Percentiles rank a stretch among this genome's conserved stretches.
Evolutionary conservation across 2,329 filamentous ascomycete species (phyloP).

Genomic region (Calonectria hongkongensis): DNA sequence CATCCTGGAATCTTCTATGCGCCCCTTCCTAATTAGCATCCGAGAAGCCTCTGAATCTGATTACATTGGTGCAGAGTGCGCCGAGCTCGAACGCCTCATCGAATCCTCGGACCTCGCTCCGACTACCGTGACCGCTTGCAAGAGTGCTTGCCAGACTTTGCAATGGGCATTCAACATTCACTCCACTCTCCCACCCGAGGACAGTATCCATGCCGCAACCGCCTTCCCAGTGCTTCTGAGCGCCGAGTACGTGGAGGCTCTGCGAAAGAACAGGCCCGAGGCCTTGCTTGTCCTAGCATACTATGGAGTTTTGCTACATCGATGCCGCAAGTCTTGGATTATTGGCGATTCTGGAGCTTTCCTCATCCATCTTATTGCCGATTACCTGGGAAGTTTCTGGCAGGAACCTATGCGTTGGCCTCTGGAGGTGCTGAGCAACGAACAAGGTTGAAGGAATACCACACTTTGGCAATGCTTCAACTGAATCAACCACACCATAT

Average conservation of each 20-base stretch:
- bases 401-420: conserved; percentile 59
- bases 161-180: conserved; percentile 61
- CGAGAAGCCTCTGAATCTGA: conserved; percentile 40
- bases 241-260: conserved; percentile 59
- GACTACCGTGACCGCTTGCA: conserved; percentile 55
- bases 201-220: conserved; percentile 57
- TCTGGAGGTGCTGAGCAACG: conserved; percentile 54
- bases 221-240: conserved; percentile 59
- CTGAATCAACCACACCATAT: background rate
- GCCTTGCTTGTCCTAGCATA: conserved; percentile 69
- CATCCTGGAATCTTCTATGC: conserved; percentile 60
- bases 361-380: conserved; percentile 57
- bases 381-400: conserved; percentile 59
- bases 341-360: conserved; percentile 59
- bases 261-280: conserved; percentile 61
- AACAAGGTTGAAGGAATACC: conserved; percentile 48
- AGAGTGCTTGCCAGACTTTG: conserved; percentile 54
- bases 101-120: conserved; percentile 56
- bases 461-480: background rate
- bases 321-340: conserved; percentile 62
- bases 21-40: conserved; percentile 51
- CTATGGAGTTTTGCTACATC: conserved; percentile 69
- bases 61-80: conserved; percentile 53
- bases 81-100: conserved; percentile 55
- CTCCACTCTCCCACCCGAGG: conserved; percentile 48